These are phyloP conservation scores for Cladosporium velox DNA, from an alignment of 2,329 filamentous ascomycete species.

Conservation along the genomic window DNA sequence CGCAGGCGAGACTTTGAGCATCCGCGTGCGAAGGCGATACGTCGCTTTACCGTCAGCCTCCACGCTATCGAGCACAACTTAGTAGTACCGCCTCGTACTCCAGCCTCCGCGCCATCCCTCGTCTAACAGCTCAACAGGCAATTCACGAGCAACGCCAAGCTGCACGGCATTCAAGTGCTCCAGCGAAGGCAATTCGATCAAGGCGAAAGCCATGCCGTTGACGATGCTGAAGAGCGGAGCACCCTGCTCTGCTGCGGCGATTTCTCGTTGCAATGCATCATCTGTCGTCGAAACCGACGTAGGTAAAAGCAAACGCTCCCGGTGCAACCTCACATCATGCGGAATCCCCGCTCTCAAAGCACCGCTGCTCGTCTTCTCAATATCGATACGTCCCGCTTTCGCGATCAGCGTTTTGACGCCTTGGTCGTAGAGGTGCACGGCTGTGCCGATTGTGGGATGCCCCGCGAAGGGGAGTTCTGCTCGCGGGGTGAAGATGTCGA, in stretches of 20 bases:
- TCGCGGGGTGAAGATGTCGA: slow-evolving; percentile 52
- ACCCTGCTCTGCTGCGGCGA: background rate
- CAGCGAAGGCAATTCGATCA: slow-evolving; percentile 1
- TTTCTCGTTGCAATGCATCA: background rate
- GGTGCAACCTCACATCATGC: slow-evolving; percentile 66
- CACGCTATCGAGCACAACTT: slow-evolving; percentile 9
- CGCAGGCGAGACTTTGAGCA: slow-evolving; percentile 20
- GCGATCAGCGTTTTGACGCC: background rate
- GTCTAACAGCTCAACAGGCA: background rate
- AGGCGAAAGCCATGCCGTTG: slow-evolving; percentile 1
- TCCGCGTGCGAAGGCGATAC: slow-evolving; percentile 6
- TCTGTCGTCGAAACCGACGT: background rate
- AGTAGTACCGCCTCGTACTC: slow-evolving; percentile 4
- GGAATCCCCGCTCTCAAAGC: slow-evolving; percentile 64
- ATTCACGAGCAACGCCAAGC: background rate
- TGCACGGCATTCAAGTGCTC: background rate
- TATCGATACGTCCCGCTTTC: slow-evolving; percentile 48
- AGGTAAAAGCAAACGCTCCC: slow-evolving; percentile 11
- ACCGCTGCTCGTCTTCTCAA: slow-evolving; percentile 35
- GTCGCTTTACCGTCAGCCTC: slow-evolving; percentile 31
- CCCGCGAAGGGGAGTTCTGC: slow-evolving; percentile 58
- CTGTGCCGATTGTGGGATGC: slow-evolving; percentile 60
- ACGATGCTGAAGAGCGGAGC: slow-evolving; percentile 8
- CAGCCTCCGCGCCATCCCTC: background rate
- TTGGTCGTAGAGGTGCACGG: slow-evolving; percentile 30